Evolutionary conservation across 352 stramenopile species (phyloP).

Genomic region (Plasmopara muralis): DNA sequence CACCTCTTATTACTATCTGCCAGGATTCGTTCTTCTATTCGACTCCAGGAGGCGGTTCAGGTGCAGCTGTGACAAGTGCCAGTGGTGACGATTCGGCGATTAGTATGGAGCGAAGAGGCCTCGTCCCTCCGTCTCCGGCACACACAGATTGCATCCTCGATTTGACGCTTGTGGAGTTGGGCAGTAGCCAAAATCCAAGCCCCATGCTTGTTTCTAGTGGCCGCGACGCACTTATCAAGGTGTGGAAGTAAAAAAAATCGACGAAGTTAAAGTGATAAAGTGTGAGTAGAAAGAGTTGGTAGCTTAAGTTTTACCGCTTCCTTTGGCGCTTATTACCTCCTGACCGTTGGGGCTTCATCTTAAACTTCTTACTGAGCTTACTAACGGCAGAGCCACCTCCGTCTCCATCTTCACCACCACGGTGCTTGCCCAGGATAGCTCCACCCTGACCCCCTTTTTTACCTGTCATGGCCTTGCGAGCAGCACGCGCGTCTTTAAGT

Average conservation of each 20-base stretch:
- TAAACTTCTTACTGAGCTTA: constrained; percentile 34
- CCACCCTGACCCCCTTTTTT: constrained; percentile 30
- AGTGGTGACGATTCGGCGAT: constrained; percentile 60
- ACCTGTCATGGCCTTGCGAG: constrained; percentile 59
- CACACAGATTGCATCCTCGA: constrained; percentile 95
- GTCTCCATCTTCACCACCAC: constrained; percentile 24
- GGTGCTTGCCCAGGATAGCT: constrained; percentile 24
- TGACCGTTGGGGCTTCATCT: constrained; percentile 28
- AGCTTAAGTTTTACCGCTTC: constrained; percentile 25
- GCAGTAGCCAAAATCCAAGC: constrained; percentile 37
- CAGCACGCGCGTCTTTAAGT: constrained; percentile 66
- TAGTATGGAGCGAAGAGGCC: constrained; percentile 84
- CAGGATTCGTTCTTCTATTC: constrained; percentile 76
- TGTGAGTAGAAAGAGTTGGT: constrained; percentile 2
- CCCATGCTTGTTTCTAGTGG: constrained; percentile 90
- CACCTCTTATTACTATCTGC: constrained; percentile 78
- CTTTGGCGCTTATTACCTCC: constrained; percentile 34
- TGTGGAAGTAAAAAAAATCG: constrained; percentile 81
- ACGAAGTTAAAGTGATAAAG: background rate
- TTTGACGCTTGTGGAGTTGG: constrained; percentile 91
- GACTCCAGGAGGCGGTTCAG: constrained; percentile 20
- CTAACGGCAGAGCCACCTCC: constrained; percentile 13
- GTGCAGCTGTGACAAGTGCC: constrained; percentile 36
- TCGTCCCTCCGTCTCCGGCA: constrained; percentile 76
- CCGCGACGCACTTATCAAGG: constrained; percentile 94